phyloP scores from a whole-genome alignment of 352 stramenopile species.

The Globisporangium megalacanthum region DNA sequence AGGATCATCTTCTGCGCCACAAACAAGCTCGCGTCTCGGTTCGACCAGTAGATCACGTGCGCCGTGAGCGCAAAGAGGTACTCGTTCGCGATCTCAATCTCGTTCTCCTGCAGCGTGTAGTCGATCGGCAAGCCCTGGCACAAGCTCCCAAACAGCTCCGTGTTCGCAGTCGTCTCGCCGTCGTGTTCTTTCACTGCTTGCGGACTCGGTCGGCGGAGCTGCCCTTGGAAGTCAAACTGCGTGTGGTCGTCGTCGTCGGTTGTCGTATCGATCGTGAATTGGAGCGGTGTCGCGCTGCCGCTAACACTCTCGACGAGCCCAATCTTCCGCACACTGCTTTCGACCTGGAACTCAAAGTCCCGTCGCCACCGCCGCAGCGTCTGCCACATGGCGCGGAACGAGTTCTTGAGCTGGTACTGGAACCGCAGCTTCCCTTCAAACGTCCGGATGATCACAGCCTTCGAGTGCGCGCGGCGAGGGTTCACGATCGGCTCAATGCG shows the following conservation, averaged over 20 bases:
- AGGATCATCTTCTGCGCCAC: conserved; percentile 85
- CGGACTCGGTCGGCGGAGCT: conserved; percentile 5
- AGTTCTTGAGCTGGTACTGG: conserved; percentile 83
- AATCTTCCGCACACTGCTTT: conserved; percentile 59
- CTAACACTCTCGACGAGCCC: conserved; percentile 52
- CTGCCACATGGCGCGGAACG: conserved; percentile 74
- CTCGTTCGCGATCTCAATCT: conserved; percentile 93
- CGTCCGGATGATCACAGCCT: conserved; percentile 78
- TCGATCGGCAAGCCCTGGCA: conserved; percentile 73
- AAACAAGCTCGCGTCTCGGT: conserved; percentile 90
- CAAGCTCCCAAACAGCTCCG: conserved; percentile 49
- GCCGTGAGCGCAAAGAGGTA: conserved; percentile 91
- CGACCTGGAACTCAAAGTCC: conserved; percentile 73
- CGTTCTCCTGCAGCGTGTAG: conserved; percentile 91
- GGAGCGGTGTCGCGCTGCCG: neutral
- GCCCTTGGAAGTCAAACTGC: conserved; percentile 2
- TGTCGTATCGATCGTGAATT: conserved; percentile 6
- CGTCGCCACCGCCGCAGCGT: conserved; percentile 66
- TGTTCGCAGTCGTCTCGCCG: conserved; percentile 26
- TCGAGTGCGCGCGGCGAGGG: conserved; percentile 58
- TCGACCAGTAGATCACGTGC: conserved; percentile 91
- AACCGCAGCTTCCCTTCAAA: conserved; percentile 81
- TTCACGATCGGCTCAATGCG: conserved; percentile 94
- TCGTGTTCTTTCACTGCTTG: conserved; percentile 23
- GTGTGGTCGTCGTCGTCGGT: conserved; percentile 13